Evolutionary conservation across 371 early-diverging fungal genomes (phyloP).

Genomic region (Apophysomyces sp.): DNA sequence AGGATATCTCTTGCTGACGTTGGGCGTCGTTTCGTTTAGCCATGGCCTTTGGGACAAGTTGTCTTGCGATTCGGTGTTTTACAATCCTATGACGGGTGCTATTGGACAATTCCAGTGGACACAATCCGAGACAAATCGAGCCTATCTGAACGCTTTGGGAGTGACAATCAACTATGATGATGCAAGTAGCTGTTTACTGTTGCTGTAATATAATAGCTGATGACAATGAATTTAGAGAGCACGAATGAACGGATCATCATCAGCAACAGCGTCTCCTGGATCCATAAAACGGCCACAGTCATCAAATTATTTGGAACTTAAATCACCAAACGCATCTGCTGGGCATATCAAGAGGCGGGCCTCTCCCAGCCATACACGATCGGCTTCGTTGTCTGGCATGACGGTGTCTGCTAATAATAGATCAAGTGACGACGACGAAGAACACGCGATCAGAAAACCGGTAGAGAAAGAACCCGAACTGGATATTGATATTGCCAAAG

Average conservation of each 20-base stretch:
- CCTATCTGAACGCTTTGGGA: slow-evolving; percentile 46
- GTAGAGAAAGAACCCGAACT: slow-evolving; percentile 45
- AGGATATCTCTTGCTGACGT: not conserved
- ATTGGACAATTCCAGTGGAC: slow-evolving; percentile 56
- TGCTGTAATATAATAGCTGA: not conserved
- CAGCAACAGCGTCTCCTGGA: not conserved
- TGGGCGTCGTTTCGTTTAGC: too few species aligned
- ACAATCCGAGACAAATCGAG: slow-evolving; percentile 49
- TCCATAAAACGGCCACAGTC: slow-evolving; percentile 13
- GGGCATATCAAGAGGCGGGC: slow-evolving; percentile 16
- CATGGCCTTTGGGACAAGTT: slow-evolving; percentile 46
- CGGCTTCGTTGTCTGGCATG: slow-evolving; percentile 17
- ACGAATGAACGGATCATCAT: not conserved
- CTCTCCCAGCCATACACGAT: slow-evolving; percentile 9
- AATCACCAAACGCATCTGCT: not conserved
- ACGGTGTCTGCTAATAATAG: not conserved
- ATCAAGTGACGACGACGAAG: not conserved
- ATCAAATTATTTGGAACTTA: slow-evolving; percentile 11
- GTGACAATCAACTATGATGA: slow-evolving; percentile 43
- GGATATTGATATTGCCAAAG: slow-evolving; percentile 52
- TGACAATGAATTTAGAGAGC: slow-evolving; percentile 1
- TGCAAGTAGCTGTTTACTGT: not conserved
- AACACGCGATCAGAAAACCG: slow-evolving; percentile 11
- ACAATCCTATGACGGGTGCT: slow-evolving; percentile 48
- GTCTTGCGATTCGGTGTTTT: slow-evolving; percentile 50